Conservation (phyloP, 768 basidiomycete species). For the Nidularia pulvinata region DNA sequence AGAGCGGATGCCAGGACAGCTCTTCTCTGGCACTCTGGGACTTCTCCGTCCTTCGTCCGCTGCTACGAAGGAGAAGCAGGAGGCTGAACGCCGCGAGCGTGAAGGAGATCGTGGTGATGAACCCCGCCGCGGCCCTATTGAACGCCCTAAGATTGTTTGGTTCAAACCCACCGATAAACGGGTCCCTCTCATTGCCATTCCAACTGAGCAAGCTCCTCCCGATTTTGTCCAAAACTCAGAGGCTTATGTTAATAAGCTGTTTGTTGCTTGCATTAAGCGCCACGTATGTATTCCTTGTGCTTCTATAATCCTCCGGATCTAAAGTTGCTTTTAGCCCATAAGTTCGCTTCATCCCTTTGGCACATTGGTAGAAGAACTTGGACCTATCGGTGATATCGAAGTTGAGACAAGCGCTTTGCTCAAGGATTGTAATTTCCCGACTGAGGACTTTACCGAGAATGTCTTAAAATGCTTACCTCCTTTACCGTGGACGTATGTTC, state of each 20-base stretch:
- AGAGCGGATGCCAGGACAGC: slow-evolving; percentile 97
- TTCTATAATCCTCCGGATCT: slow-evolving; percentile 8
- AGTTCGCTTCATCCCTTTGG: slow-evolving; percentile 99
- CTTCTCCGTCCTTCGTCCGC: slow-evolving; percentile 94
- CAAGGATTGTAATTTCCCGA: slow-evolving; percentile 99
- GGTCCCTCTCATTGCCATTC: slow-evolving; percentile 97
- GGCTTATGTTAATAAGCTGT: slow-evolving; percentile 85
- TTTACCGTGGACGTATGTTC: slow-evolving; percentile 85
- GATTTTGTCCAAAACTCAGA: slow-evolving; percentile 98
- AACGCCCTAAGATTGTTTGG: slow-evolving; percentile 99
- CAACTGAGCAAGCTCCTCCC: slow-evolving; percentile 95
- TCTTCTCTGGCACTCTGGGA: slow-evolving; percentile 97
- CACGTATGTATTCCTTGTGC: slow-evolving; percentile 60
- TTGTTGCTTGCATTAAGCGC: slow-evolving; percentile 98
- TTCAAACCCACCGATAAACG: slow-evolving; percentile 99
- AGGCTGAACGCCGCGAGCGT: slow-evolving; percentile 95
- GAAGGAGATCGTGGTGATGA: slow-evolving; percentile 92
- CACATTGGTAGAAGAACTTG: slow-evolving; percentile 96
- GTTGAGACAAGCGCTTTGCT: slow-evolving; percentile 97
- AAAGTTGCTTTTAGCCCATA: slow-evolving; percentile 57
- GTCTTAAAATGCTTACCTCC: slow-evolving; percentile 96
- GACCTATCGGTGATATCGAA: slow-evolving; percentile 97
- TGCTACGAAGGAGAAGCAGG: slow-evolving; percentile 98
- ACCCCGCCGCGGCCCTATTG: slow-evolving; percentile 73
- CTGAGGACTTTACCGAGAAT: slow-evolving; percentile 95